Evolutionary conservation across 2,329 filamentous ascomycete genomes (phyloP).

Genomic region (Trichoderma sp.): DNA sequence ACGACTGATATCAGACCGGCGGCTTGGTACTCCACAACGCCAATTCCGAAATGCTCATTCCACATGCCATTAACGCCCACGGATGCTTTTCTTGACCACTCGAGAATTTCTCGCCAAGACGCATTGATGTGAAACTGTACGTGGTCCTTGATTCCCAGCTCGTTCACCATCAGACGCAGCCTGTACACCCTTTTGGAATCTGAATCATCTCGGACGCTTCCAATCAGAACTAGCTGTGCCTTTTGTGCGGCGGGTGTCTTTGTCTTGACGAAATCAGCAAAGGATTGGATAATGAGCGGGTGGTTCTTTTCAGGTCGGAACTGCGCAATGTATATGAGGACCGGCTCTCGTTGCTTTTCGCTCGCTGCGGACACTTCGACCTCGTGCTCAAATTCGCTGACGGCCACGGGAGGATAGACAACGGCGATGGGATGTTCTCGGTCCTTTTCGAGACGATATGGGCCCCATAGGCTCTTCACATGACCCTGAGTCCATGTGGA

Average conservation of each 20-base stretch:
- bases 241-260: slow-evolving; percentile 53
- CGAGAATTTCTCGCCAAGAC: slow-evolving; percentile 82
- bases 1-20: slow-evolving; percentile 92
- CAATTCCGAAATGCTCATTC: slow-evolving; percentile 99
- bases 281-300: slow-evolving; percentile 80
- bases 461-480: slow-evolving; percentile 79
- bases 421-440: slow-evolving; percentile 65
- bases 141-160: slow-evolving; percentile 79
- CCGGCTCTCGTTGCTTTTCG: slow-evolving; percentile 70
- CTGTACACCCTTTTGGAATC: slow-evolving; percentile 87
- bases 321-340: slow-evolving; percentile 91
- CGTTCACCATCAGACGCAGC: slow-evolving; percentile 81
- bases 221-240: slow-evolving; percentile 79
- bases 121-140: slow-evolving; percentile 91
- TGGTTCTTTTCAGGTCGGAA: slow-evolving; percentile 99
- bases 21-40: slow-evolving; percentile 96
- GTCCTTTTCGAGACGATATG: slow-evolving; percentile 52
- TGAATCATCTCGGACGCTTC: slow-evolving; percentile 83
- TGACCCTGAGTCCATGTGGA: slow-evolving; percentile 91
- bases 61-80: slow-evolving; percentile 98
- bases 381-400: slow-evolving; percentile 76
- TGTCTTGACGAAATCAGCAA: slow-evolving; percentile 72
- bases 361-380: slow-evolving; percentile 72
- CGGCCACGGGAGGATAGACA: slow-evolving; percentile 90
- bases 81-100: slow-evolving; percentile 74